Conservation (phyloP, 2,329 filamentous ascomycete species). For the Penicillium digitatum region DNA sequence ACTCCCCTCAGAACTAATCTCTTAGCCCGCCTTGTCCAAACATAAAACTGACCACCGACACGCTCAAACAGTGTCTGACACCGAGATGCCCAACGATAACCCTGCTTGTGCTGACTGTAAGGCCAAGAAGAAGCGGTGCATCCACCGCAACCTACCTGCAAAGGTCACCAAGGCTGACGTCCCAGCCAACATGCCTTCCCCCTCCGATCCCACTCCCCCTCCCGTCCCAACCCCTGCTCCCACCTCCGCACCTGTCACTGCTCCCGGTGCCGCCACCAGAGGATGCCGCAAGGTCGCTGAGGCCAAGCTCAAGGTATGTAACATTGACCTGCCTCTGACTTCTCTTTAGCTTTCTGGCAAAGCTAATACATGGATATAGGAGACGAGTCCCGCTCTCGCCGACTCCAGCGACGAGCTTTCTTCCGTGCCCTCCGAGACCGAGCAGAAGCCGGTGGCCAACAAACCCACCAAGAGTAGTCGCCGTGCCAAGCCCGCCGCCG, state of each 20-base stretch:
- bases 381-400: background rate
- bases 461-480: background rate
- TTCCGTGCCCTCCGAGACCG: background rate
- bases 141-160: constrained; percentile 10
- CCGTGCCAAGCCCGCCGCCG: background rate
- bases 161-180: background rate
- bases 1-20: background rate
- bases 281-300: background rate
- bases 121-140: constrained; percentile 27
- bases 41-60: background rate
- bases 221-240: background rate
- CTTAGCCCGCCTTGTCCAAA: too few species aligned
- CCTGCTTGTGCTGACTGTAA: constrained; percentile 22
- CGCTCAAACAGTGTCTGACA: background rate
- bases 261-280: background rate
- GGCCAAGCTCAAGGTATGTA: background rate
- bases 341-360: background rate
- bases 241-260: background rate
- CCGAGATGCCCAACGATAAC: background rate
- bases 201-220: background rate
- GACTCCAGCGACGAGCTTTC: constrained; percentile 1
- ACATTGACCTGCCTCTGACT: background rate
- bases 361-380: background rate
- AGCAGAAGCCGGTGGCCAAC: background rate
- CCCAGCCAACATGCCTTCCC: background rate